A percentile compares a stretch with the other conserved stretches of the same genome.
Conservation (phyloP, 2,329 filamentous ascomycete species). For the Cercospora canescens region DNA sequence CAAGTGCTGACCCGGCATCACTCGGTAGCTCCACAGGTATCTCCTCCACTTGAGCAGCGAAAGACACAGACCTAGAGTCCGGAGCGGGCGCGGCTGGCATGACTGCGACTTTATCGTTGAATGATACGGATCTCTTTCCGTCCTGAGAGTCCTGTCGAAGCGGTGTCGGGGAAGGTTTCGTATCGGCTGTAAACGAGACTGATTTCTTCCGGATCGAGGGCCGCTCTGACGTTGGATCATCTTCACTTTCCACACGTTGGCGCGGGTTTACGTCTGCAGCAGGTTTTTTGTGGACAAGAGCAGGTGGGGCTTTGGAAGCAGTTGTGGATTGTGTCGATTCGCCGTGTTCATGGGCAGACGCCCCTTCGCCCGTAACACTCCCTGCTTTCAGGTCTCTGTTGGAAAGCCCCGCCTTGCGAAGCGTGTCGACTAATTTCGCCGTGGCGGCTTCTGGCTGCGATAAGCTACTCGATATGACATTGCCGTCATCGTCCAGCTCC, state of each 20-base stretch:
- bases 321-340: background rate
- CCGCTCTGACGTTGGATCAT: conserved; percentile 6
- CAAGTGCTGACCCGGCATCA: background rate
- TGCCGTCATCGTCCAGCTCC: conserved; percentile 86
- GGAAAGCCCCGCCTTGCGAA: conserved; percentile 73
- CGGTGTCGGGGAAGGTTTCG: conserved; percentile 49
- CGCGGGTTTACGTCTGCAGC: conserved; percentile 9
- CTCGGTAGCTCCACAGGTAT: conserved; percentile 29
- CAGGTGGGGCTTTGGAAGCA: conserved; percentile 13
- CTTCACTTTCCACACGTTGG: conserved; percentile 3
- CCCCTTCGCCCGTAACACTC: background rate
- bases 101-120: conserved; percentile 38
- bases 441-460: conserved; percentile 64
- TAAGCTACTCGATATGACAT: conserved; percentile 63
- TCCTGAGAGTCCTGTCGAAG: conserved; percentile 33
- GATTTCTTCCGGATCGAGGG: conserved; percentile 49
- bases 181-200: conserved; percentile 65
- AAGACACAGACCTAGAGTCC: conserved; percentile 35
- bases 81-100: conserved; percentile 36
- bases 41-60: conserved; percentile 34
- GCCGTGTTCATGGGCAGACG: conserved; percentile 17
- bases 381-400: conserved; percentile 28
- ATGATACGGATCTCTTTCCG: conserved; percentile 36
- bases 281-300: conserved; percentile 17
- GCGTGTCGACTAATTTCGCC: conserved; percentile 66